Percentiles rank a stretch among this genome's conserved stretches.
Conservation (phyloP, 2,329 filamentous ascomycete species). For the Capronia coronata region DNA sequence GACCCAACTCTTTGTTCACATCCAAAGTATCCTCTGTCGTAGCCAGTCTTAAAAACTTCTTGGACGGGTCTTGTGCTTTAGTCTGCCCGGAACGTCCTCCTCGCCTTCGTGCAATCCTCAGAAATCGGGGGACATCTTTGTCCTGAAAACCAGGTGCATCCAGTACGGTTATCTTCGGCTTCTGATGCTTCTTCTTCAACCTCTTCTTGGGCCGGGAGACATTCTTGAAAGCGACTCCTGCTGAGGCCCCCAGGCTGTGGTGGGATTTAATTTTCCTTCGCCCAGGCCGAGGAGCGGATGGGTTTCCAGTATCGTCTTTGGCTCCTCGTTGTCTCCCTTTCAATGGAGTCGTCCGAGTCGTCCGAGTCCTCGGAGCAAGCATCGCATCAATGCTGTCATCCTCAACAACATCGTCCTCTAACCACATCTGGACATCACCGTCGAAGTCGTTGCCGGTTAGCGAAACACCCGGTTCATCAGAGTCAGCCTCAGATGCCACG, state of each 20-base stretch:
- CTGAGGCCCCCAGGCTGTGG: background rate
- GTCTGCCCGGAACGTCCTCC: conserved; percentile 46
- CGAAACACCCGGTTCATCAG: conserved; percentile 1
- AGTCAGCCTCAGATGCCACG: conserved; percentile 10
- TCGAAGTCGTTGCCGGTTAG: background rate
- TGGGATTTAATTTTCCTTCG: background rate
- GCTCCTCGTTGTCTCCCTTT: conserved; percentile 16
- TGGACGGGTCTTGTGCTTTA: conserved; percentile 37
- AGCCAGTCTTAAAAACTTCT: conserved; percentile 48
- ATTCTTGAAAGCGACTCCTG: background rate
- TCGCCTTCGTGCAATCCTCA: conserved; percentile 50
- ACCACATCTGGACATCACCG: conserved; percentile 1
- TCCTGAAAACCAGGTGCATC: conserved; percentile 25
- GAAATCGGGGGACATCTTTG: conserved; percentile 45
- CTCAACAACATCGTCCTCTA: conserved; percentile 28
- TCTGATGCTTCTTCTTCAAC: conserved; percentile 11
- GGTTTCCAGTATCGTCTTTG: conserved; percentile 2
- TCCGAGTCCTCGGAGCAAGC: conserved; percentile 20
- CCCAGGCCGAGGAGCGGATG: background rate
- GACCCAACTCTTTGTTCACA: conserved; percentile 43
- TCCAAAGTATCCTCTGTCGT: conserved; percentile 51
- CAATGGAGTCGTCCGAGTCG: background rate
- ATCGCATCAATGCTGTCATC: conserved; percentile 31
- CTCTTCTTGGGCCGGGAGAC: conserved; percentile 9
- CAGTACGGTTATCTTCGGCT: conserved; percentile 17